A percentile compares a stretch with the other conserved stretches of the same genome.
Conservation (phyloP, 169 alveolate species). For the Plasmodium gonderi region DNA sequence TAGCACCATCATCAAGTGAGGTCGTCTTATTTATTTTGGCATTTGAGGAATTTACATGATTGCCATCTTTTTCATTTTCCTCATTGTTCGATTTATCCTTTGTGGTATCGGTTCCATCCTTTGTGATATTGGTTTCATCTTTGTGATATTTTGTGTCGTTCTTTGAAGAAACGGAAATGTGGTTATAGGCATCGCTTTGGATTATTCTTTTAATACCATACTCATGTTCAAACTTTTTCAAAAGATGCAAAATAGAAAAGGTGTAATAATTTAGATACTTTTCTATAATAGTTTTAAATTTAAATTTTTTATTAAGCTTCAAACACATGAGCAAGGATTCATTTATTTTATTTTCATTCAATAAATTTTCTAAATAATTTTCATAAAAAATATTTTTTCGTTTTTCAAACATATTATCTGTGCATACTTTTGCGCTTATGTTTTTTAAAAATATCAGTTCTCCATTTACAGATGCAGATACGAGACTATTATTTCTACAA, state of each 20-base stretch:
- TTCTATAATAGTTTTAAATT: conserved; percentile 65
- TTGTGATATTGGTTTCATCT: background rate
- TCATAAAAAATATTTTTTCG: conserved; percentile 39
- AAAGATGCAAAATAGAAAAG: conserved; percentile 48
- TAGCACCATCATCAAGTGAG: conserved; percentile 13
- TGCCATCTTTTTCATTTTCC: background rate
- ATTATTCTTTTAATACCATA: conserved; percentile 41
- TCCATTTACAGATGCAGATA: conserved; percentile 70
- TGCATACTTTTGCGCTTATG: conserved; percentile 21
- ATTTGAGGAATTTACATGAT: background rate
- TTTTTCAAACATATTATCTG: conserved; percentile 27
- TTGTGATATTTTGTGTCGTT: background rate
- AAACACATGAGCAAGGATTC: conserved; percentile 69
- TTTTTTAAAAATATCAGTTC: conserved; percentile 63
- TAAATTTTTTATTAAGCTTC: conserved; percentile 61
- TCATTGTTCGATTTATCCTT: background rate
- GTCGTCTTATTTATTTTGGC: background rate
- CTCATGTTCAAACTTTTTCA: conserved; percentile 44
- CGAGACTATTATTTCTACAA: conserved; percentile 1
- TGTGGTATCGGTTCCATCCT: background rate
- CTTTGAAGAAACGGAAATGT: background rate
- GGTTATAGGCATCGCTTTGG: background rate
- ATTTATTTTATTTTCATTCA: conserved; percentile 52
- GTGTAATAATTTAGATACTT: conserved; percentile 67
- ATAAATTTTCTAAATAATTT: conserved; percentile 60